phyloP scores from a whole-genome alignment of 345 rosid species.

The Citrus glauca region DNA sequence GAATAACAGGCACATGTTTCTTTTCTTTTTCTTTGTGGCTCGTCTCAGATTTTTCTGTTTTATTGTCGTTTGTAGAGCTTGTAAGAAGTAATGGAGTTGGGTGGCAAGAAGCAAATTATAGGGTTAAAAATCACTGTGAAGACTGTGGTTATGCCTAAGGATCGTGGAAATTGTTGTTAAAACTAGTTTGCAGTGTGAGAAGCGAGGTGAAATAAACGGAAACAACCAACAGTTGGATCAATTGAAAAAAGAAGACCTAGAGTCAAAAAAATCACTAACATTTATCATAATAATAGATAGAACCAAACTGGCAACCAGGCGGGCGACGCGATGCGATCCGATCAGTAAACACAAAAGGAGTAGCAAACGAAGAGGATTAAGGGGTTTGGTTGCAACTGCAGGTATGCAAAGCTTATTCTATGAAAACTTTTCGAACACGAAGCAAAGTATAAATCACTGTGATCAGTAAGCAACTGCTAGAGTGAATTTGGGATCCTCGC shows the following conservation, averaged over 20 bases:
- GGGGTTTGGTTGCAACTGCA: background rate
- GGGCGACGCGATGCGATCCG: background rate
- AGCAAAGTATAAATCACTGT: background rate
- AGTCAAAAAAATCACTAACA: background rate
- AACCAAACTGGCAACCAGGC: background rate
- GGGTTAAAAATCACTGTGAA: too few species aligned
- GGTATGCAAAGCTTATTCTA: background rate
- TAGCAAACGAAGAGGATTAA: background rate
- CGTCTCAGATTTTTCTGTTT: background rate
- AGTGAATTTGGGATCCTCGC: slow-evolving; percentile 58
- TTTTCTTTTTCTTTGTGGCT: background rate
- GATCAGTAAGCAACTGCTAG: slow-evolving; percentile 11
- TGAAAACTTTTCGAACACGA: background rate
- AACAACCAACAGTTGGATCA: background rate
- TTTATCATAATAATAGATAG: too few species aligned
- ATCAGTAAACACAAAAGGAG: background rate
- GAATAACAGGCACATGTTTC: slow-evolving; percentile 6
- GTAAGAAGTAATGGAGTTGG: background rate
- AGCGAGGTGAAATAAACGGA: background rate
- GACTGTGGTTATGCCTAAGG: background rate
- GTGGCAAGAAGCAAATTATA: background rate
- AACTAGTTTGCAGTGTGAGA: background rate
- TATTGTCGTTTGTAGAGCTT: background rate
- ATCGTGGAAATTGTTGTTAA: background rate
- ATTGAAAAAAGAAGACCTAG: background rate